A percentile compares a stretch with the other conserved stretches of the same genome.
phyloP scores from a whole-genome alignment of 140 eudicot genomes.

The Senecio squalidus region DNA sequence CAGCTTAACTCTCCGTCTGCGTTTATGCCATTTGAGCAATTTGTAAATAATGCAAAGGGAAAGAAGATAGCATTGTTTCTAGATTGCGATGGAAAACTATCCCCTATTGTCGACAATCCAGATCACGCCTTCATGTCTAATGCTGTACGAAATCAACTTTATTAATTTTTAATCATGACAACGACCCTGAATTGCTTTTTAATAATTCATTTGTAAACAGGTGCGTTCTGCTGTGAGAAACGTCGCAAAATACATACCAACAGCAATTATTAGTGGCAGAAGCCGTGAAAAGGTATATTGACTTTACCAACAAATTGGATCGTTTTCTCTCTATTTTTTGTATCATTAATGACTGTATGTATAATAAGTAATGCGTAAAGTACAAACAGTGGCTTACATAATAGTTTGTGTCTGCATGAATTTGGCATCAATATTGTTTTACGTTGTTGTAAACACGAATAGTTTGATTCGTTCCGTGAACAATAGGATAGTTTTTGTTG shows the following conservation, averaged over 20 bases:
- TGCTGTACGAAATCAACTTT: constrained; percentile 45
- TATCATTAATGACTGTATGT: background rate
- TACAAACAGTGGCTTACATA: background rate
- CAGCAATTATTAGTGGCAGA: constrained; percentile 95
- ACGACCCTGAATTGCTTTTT: background rate
- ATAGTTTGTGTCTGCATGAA: background rate
- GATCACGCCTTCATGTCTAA: constrained; percentile 85
- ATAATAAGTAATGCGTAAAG: constrained; percentile 8
- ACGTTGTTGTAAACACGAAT: background rate
- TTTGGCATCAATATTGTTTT: constrained; percentile 14
- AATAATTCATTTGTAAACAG: constrained; percentile 30
- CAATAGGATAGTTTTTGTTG: too few relatives aligned
- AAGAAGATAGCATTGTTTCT: constrained; percentile 80
- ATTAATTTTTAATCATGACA: background rate
- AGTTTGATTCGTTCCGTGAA: too few relatives aligned
- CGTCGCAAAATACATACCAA: constrained; percentile 73
- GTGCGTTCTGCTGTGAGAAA: constrained; percentile 85
- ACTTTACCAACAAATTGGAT: background rate
- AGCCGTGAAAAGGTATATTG: constrained; percentile 81
- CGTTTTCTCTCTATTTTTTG: background rate
- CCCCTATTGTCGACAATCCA: constrained; percentile 92
- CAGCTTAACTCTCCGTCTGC: constrained; percentile 96
- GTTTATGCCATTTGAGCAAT: constrained; percentile 70
- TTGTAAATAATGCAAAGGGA: constrained; percentile 58
- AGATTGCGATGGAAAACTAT: constrained; percentile 93